These are phyloP conservation scores for Chondrus crispus DNA, from an alignment of 23 red algal species.

Conservation along the genomic window DNA sequence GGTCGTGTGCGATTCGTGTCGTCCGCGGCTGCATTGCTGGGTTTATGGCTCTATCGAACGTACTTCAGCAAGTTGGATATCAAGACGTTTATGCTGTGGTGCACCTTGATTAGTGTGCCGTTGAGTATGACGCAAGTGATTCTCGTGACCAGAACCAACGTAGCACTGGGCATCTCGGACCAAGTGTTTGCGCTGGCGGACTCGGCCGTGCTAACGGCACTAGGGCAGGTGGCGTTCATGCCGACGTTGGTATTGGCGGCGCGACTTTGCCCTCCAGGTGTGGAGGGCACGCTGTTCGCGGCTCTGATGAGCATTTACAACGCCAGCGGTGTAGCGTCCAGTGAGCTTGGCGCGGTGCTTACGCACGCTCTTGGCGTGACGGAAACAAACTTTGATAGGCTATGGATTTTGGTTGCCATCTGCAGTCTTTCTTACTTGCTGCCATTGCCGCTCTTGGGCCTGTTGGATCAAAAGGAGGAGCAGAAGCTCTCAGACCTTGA, in stretches of 20 bases:
- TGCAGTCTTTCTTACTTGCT: constrained; percentile 68
- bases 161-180: constrained; percentile 76
- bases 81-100: constrained; percentile 72
- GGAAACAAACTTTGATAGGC: constrained; percentile 78
- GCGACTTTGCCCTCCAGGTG: constrained; percentile 85
- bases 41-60: constrained; percentile 65
- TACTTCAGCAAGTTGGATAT: constrained; percentile 50
- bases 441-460: constrained; percentile 56
- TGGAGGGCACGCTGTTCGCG: constrained; percentile 90
- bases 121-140: constrained; percentile 84
- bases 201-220: constrained; percentile 77
- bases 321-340: constrained; percentile 52
- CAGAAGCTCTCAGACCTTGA: too few species aligned
- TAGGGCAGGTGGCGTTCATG: constrained; percentile 95
- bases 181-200: constrained; percentile 81
- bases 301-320: constrained; percentile 96
- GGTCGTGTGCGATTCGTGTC: constrained; percentile 83
- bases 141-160: constrained; percentile 76
- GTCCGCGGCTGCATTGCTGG: constrained; percentile 65
- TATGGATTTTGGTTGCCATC: constrained; percentile 60
- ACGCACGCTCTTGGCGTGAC: constrained; percentile 68
- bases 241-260: constrained; percentile 94
- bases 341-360: constrained; percentile 82
- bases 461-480: constrained; percentile 73
- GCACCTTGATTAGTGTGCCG: constrained; percentile 79